Base-by-base conservation (phyloP, 148 eudicot genomes). In the Arctostaphylos glauca region DNA sequence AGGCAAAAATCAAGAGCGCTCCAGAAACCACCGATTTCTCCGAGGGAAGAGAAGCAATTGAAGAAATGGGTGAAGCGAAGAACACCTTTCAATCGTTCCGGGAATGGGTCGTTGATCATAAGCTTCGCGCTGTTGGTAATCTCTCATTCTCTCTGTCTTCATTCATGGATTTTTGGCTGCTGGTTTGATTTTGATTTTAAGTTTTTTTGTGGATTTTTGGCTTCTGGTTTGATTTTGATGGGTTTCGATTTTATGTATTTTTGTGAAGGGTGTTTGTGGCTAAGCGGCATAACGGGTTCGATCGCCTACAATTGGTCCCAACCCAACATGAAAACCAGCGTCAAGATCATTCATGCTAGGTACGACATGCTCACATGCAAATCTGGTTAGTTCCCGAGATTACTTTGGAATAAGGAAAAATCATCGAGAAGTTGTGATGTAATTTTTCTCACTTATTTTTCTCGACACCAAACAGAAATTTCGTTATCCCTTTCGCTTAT, bases 71-170 rank as follows among this genome's bases (percentile, higher is more conserved):
- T 53, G 92, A 90, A 76, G 68, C 81, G 71, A 90, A 89, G 79
- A 86, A 85, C 86, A 83, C 76, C 21, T 3, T 86, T 10, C 89
- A 86, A 23, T 88, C 93, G 9, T 31, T 90, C 82, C 88, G 94
- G 64, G 90, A 90, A 89, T 92, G 92, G 94, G 74, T 92, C 81
- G 91, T 92, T 31, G 90, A 92, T 2, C 90, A 92, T 91, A 92
- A 92, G 87, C 92, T 92, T 80, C 92, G 92, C 18, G 79, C 91
- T 41, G 92, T 90, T 71, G 92, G 90, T 92, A 86, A 83, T 31
- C 48, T 54, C 54, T 56, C 56, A 9, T 5, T 23, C 13, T 18
- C 54, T 52, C 54, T 46, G 19, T 73, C 6, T 54, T 5, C 21
- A 43, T 71, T 52, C 54, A 8, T 52, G 54, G 3, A 52, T 52